Base-by-base conservation (phyloP, 331 rosid species). In the Ulmus americana region DNA sequence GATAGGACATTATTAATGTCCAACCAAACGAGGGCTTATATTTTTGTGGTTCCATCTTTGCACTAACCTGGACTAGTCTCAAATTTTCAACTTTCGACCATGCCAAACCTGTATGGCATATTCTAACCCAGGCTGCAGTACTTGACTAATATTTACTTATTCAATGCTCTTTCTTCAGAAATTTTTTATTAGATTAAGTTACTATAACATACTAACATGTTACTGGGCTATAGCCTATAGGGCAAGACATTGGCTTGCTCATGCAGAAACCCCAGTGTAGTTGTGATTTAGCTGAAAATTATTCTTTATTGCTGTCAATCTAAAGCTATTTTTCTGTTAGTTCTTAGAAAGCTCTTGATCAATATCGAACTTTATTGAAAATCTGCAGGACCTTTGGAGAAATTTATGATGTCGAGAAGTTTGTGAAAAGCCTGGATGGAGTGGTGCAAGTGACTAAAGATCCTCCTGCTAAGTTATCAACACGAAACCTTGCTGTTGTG, bases 301-400 rank as follows among this genome's bases (percentile, higher is more conserved):
- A 0, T 28, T 28, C 3, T 28, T 28, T 28, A 28, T 28, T 28
- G 35, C 4, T 28, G 35, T 28, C 35, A 1, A 2, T 28, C 35
- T 28, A 28, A 28, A 28, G 1, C 8, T 5, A 18, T 46, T 12
- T 41, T 64, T 71, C 10, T 13, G 14, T 48, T 43, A 2, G 22
- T 16, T 39, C n/a, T 60, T n/a, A 60, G 15, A 59, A 60, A 53
- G n/a, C 7, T 8, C 45, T 60, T 39, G 22, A 39, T 43, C 10
- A 8, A 20, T 42, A 44, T 51, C 64, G 61, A 63, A 47, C 60
- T 65, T 58, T 57, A 39, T 44, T 62, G 49, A 28, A 43, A 50
- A 56, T 44, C 70, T 73, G 8, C 95, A 94, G 99, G 95, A 84
- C 71, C 72, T 87, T 94, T 63, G 95, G 75, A 73, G 99, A 90